Evolutionary conservation across 176 grass and related monocot species (phyloP).

Genomic region (Triticum dicoccoides): DNA sequence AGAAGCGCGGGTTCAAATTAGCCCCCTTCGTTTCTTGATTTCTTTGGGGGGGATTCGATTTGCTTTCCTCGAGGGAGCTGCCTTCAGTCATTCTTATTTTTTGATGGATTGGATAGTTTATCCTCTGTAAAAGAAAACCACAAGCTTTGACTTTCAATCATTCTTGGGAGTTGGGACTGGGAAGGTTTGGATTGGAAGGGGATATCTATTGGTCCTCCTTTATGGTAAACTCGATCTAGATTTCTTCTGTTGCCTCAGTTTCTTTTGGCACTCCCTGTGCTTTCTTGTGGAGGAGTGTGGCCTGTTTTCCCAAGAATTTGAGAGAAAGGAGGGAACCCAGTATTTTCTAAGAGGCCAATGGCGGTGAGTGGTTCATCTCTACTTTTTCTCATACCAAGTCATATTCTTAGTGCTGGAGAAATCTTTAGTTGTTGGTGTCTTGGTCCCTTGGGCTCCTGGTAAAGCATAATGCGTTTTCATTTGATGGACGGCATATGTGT

Average conservation of each 20-base stretch:
- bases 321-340: neutral
- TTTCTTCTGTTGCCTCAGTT: neutral
- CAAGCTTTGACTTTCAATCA: neutral
- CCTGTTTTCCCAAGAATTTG: neutral
- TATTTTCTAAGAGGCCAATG: slow-evolving; percentile 35
- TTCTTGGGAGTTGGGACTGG: neutral
- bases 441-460: neutral
- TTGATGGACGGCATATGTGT: neutral
- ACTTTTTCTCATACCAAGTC: neutral
- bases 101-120: neutral
- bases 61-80: slow-evolving; percentile 14
- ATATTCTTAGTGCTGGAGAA: slow-evolving; percentile 12
- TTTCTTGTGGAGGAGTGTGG: neutral
- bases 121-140: neutral
- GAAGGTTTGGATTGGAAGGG: neutral
- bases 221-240: slow-evolving; percentile 1
- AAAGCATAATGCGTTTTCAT: neutral
- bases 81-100: slow-evolving; percentile 24
- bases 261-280: neutral
- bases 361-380: slow-evolving; percentile 49
- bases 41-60: slow-evolving; percentile 11
- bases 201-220: slow-evolving; percentile 11
- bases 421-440: neutral
- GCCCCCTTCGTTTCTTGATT: slow-evolving; percentile 13
- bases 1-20: neutral